Conservation (phyloP, 31 red algal species). For the Odonthalia washingtoniensis region DNA sequence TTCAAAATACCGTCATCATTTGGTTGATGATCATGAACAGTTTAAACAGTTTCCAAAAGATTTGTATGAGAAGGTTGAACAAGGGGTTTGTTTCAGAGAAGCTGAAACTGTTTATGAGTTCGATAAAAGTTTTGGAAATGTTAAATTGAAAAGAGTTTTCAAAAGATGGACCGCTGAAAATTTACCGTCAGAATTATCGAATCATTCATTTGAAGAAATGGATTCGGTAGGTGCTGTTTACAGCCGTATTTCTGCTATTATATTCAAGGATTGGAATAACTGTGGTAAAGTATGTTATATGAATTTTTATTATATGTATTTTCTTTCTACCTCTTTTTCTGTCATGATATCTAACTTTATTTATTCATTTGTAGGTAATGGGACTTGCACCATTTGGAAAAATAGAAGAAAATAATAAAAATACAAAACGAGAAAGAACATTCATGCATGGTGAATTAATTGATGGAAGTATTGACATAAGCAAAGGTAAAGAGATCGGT, state of each 20-base stretch:
- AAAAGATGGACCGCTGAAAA: conserved; percentile 86
- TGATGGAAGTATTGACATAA: conserved; percentile 68
- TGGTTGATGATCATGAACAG: conserved; percentile 31
- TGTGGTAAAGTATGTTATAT: conserved; percentile 88
- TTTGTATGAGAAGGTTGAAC: conserved; percentile 39
- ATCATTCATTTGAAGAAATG: conserved; percentile 97
- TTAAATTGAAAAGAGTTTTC: conserved; percentile 60
- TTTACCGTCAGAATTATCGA: conserved; percentile 76
- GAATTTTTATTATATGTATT: conserved; percentile 13
- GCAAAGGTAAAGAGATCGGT: conserved; percentile 48
- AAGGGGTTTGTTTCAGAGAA: conserved; percentile 62
- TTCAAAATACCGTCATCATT: neutral
- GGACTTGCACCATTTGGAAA: conserved; percentile 73
- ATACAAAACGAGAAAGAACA: conserved; percentile 5
- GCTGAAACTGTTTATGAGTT: conserved; percentile 76
- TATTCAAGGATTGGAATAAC: conserved; percentile 95
- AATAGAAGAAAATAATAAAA: conserved; percentile 3
- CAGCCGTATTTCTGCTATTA: conserved; percentile 78
- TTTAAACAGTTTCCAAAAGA: conserved; percentile 63
- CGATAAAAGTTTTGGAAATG: conserved; percentile 22
- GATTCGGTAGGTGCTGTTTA: conserved; percentile 91
- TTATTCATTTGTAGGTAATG: conserved; percentile 58
- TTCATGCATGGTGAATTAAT: conserved; percentile 72
- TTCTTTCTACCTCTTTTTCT: too few relatives aligned
- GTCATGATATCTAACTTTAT: neutral